Base-by-base conservation (phyloP, 2,329 filamentous ascomycete species). In the Calonectria fujianensis region DNA sequence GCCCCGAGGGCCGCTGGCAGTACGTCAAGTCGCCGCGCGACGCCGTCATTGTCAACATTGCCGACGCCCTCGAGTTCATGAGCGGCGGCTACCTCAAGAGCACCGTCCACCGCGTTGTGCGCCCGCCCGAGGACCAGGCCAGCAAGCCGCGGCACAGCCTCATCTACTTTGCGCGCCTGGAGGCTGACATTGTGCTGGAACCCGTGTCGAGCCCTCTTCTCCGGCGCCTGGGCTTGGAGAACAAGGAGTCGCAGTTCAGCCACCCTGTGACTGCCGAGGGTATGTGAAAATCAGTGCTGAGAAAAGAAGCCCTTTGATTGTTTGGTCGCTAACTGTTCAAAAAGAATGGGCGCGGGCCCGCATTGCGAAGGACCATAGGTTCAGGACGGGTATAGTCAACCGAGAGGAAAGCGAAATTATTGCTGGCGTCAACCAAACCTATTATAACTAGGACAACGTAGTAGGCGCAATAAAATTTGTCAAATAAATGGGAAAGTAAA, bases 21-120 rank as follows among this genome's bases (percentile, higher is more conserved):
- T 89, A 87, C 83, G 88, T 90, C 4, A 83, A 83, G 63, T 87
- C 88, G 0, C 84, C 87, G 61, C 84, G 87, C 16, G 87, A 86
- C 0, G 88, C 86, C n/a, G 90, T 91, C 68, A 88, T 87, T 0
- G 88, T 90, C 72, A 91, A 90, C 75, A 85, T 88, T 0, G 88
- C 87, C 16, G 89, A 90, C 80, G 85, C 87, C 4, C 82, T 90
- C 69, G 85, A 88, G 20, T 88, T 89, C 50, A 82, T 89, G 41
- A 89, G 88, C 7, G 82, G 85, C 48, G 86, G 88, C 1, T 87
- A 88, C 74, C 76, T 88, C 2, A 87, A 86, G 80, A 86, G 84
- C 74, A 86, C 85, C 70, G 84, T 87, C 29, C 87, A 88, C 70
- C 83, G 87, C 18, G 86, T 88, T 2, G 84, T 87, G 0, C 84